Percentiles rank a stretch among this genome's conserved stretches.
These are phyloP conservation scores for Intubia oerlemansii DNA, from an alignment of 2,329 filamentous ascomycete species.

Conservation along the genomic window DNA sequence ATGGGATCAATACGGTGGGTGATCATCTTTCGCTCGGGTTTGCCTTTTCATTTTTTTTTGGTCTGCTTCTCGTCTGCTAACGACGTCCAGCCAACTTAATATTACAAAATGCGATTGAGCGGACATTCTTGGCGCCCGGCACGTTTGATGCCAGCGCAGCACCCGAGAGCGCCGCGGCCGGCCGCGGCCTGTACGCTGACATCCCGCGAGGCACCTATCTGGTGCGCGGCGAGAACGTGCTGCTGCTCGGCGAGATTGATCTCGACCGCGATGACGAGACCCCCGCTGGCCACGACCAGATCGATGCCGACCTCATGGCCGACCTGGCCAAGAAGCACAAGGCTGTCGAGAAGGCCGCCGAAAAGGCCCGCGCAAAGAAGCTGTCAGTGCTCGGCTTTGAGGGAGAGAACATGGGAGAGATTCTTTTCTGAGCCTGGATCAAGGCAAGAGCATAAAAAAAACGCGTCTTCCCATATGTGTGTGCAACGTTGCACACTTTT, in stretches of 20 bases:
- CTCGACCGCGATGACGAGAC: constrained; percentile 87
- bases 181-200: constrained; percentile 53
- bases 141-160: constrained; percentile 12
- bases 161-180: constrained; percentile 12
- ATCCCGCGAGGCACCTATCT: constrained; percentile 72
- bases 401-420: constrained; percentile 60
- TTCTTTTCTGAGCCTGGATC: constrained; percentile 46
- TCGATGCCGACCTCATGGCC: constrained; percentile 30
- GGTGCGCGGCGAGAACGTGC: constrained; percentile 90
- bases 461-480: not conserved
- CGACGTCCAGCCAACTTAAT: constrained; percentile 60
- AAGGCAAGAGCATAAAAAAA: not conserved
- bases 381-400: constrained; percentile 68
- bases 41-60: not conserved
- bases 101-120: constrained; percentile 78
- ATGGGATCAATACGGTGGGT: constrained; percentile 87
- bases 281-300: constrained; percentile 41
- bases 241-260: constrained; percentile 87
- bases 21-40: too few species aligned
- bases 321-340: constrained; percentile 54
- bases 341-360: constrained; percentile 42
- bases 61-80: not conserved
- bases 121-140: constrained; percentile 48
- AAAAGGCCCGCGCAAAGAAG: constrained; percentile 52
- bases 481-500: too few species aligned